Conservation (phyloP, 73 alveolate species). For the Uronychia binucleata region DNA sequence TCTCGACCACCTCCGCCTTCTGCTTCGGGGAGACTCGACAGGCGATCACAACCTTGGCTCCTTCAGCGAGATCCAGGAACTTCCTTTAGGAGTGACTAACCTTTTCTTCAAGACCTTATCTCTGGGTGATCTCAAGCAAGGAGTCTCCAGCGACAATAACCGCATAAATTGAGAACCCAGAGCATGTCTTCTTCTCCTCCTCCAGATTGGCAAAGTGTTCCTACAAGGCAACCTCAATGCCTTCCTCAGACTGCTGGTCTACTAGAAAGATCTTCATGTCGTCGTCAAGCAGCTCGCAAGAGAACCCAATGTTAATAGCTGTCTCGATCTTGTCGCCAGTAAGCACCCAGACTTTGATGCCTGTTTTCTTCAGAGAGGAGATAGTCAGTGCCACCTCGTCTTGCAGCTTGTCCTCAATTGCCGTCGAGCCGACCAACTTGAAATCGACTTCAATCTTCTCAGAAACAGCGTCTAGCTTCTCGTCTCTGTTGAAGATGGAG, state of each 20-base stretch:
- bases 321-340: conserved; percentile 98
- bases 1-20: conserved; percentile 87
- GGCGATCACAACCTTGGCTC: conserved; percentile 64
- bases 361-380: conserved; percentile 68
- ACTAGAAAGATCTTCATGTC: conserved; percentile 62
- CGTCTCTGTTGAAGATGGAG: conserved; percentile 64
- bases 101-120: conserved; percentile 42
- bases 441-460: conserved; percentile 78
- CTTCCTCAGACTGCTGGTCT: conserved; percentile 38
- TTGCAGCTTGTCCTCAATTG: conserved; percentile 92
- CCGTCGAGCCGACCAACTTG: conserved; percentile 87
- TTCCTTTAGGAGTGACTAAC: conserved; percentile 22
- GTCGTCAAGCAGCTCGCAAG: conserved; percentile 76
- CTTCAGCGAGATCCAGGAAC: conserved; percentile 71
- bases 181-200: conserved; percentile 38
- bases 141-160: conserved; percentile 89
- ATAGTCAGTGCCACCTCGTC: conserved; percentile 85
- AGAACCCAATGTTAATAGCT: conserved; percentile 89
- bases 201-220: conserved; percentile 18
- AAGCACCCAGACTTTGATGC: conserved; percentile 93
- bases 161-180: too few species aligned
- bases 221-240: conserved; percentile 26
- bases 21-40: conserved; percentile 91
- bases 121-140: conserved; percentile 64
- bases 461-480: conserved; percentile 62